A percentile compares a stretch with the other conserved stretches of the same genome.
Evolutionary conservation across 2,329 filamentous ascomycete species (phyloP).

Genomic region (Coniella lustricola): DNA sequence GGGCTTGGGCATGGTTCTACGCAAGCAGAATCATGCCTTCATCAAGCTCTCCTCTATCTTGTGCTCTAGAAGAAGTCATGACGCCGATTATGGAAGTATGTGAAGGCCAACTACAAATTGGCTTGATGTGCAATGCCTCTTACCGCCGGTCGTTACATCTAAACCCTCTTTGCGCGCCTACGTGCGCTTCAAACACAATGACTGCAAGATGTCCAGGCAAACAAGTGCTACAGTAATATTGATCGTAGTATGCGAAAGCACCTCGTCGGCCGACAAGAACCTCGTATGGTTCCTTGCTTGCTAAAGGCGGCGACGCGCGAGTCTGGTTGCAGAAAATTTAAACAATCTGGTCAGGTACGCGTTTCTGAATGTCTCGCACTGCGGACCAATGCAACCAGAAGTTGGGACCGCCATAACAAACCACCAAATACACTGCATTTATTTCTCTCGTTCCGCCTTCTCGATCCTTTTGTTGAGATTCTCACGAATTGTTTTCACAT

Average conservation of each 20-base stretch:
- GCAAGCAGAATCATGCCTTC: slow-evolving; percentile 34
- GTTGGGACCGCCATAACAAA: not conserved
- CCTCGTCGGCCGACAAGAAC: too few relatives aligned
- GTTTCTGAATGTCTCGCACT: too few relatives aligned
- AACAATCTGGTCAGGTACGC: too few relatives aligned
- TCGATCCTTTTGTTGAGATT: slow-evolving; percentile 8
- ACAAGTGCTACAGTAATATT: too few relatives aligned
- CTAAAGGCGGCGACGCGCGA: too few relatives aligned
- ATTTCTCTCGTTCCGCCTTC: not conserved
- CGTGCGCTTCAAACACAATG: too few relatives aligned
- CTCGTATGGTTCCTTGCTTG: too few relatives aligned
- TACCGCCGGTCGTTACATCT: slow-evolving; percentile 68
- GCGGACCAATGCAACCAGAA: too few relatives aligned
- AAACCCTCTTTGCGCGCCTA: not conserved
- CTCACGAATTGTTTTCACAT: slow-evolving; percentile 11
- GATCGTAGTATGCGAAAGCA: too few relatives aligned
- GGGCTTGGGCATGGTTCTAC: slow-evolving; percentile 46
- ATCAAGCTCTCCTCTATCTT: slow-evolving; percentile 68
- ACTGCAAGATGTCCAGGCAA: too few relatives aligned
- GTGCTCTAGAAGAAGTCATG: slow-evolving; percentile 55
- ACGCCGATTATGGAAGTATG: slow-evolving; percentile 67
- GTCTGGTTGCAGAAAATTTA: too few relatives aligned
- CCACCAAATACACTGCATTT: too few relatives aligned
- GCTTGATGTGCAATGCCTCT: slow-evolving; percentile 59
- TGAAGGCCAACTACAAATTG: slow-evolving; percentile 40